A percentile compares a stretch with the other conserved stretches of the same genome.
phyloP scores from a whole-genome alignment of 352 stramenopile species.

The Globisporangium spiculum region DNA sequence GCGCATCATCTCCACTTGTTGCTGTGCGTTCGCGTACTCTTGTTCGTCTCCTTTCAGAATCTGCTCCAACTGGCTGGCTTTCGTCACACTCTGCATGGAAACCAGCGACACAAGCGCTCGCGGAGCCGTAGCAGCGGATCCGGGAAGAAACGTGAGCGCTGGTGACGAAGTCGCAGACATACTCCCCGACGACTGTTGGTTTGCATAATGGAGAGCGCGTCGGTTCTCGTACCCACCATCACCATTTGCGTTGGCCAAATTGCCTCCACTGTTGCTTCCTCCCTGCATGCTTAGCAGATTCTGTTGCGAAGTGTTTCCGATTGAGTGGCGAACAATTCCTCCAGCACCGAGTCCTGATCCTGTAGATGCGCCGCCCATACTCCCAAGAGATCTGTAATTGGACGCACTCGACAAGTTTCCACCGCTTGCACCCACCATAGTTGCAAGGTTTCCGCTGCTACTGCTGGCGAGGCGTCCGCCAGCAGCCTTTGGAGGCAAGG shows the following conservation, averaged over 20 bases:
- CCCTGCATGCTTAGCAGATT: conserved; percentile 20
- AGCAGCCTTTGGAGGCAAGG: conserved; percentile 12
- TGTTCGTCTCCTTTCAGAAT: conserved; percentile 68
- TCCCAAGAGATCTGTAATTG: conserved; percentile 17
- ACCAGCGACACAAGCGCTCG: conserved; percentile 68
- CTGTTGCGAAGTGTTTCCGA: conserved; percentile 15
- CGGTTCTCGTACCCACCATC: conserved; percentile 11
- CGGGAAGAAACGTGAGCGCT: conserved; percentile 36
- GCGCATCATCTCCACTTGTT: conserved; percentile 57
- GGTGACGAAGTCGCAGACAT: conserved; percentile 28
- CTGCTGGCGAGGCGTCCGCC: conserved; percentile 7
- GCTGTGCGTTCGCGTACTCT: conserved; percentile 50
- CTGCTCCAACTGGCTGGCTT: conserved; percentile 54
- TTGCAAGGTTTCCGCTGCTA: conserved; percentile 19
- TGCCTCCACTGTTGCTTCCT: conserved; percentile 14
- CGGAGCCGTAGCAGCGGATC: conserved; percentile 18
- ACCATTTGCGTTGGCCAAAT: neutral
- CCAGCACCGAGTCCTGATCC: neutral
- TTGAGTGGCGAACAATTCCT: conserved; percentile 15
- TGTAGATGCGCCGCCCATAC: neutral
- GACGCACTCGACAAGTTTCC: conserved; percentile 6
- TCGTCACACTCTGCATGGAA: conserved; percentile 74
- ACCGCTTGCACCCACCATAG: neutral
- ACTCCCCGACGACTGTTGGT: conserved; percentile 17
- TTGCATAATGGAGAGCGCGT: conserved; percentile 19